phyloP scores from a whole-genome alignment of 1,139 yeast genomes.

The Diutina catenulata region DNA sequence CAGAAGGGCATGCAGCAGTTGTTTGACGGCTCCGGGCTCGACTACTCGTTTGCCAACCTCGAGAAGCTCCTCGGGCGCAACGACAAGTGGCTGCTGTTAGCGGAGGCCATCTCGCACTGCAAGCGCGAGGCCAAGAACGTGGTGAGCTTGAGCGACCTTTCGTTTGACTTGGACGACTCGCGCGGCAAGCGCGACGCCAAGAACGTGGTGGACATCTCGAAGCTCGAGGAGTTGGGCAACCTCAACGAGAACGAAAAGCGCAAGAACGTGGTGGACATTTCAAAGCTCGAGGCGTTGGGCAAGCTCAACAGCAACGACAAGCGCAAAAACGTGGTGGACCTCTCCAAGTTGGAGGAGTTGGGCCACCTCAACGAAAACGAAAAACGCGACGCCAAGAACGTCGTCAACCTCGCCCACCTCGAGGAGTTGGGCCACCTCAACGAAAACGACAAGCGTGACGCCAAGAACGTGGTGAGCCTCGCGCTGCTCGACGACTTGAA shows the following conservation, averaged over 20 bases:
- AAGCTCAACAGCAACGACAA: slow-evolving; percentile 6
- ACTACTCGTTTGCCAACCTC: too few species aligned
- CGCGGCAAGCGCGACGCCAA: too few species aligned
- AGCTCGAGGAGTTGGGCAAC: not conserved
- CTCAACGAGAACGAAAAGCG: not conserved
- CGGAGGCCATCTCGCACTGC: not conserved
- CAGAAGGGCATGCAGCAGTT: too few species aligned
- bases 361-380: slow-evolving; percentile 8
- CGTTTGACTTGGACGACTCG: not conserved
- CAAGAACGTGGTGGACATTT: too few species aligned
- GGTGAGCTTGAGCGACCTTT: not conserved
- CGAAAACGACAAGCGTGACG: slow-evolving; percentile 12
- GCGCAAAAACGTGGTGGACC: slow-evolving; percentile 11
- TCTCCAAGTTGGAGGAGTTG: slow-evolving; percentile 5
- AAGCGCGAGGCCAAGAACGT: not conserved
- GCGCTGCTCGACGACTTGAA: too few species aligned
- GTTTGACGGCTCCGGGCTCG: too few species aligned
- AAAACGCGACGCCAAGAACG: slow-evolving; percentile 16
- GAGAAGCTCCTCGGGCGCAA: too few species aligned
- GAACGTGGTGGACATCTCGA: too few species aligned
- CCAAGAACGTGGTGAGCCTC: too few species aligned
- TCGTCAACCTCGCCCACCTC: slow-evolving; percentile 6
- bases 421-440: not conserved
- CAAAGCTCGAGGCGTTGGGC: slow-evolving; percentile 4
- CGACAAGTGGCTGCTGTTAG: too few species aligned